A percentile compares a stretch with the other conserved stretches of the same genome.
Conservation (phyloP, 805 yeast genomes). For the Ogataea populi-albae region DNA sequence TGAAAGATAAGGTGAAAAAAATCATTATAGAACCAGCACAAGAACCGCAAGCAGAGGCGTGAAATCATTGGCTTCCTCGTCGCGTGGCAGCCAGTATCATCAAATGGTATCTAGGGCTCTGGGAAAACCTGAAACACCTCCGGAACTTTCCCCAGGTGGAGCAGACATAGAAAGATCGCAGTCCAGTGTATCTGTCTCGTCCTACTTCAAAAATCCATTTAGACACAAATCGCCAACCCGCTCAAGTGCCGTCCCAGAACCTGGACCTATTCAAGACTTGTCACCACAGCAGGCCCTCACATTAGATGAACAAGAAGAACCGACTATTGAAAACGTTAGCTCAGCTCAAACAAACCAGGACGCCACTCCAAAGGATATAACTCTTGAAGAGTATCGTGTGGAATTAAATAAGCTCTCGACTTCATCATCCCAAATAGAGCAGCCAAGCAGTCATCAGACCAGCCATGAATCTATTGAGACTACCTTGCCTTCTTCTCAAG, state of each 20-base stretch:
- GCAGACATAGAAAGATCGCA: too few relatives aligned
- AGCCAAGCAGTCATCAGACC: background rate
- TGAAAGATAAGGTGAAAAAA: too few relatives aligned
- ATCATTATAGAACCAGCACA: too few relatives aligned
- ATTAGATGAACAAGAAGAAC: conserved; percentile 2
- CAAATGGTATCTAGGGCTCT: too few relatives aligned
- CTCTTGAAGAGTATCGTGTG: conserved; percentile 26
- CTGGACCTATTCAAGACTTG: background rate
- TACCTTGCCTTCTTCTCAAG: too few relatives aligned
- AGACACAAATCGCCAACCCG: conserved; percentile 7
- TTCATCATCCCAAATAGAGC: background rate
- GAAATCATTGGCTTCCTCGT: too few relatives aligned
- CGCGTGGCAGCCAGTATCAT: too few relatives aligned
- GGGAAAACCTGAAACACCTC: too few relatives aligned
- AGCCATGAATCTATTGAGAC: background rate
- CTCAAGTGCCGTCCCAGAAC: background rate
- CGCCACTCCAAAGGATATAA: conserved; percentile 20
- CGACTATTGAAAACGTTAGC: background rate
- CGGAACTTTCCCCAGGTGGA: too few relatives aligned
- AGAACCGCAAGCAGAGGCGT: too few relatives aligned
- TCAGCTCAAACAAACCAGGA: too few relatives aligned
- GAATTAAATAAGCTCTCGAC: conserved; percentile 18
- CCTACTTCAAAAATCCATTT: conserved; percentile 21
- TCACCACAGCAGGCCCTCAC: background rate
- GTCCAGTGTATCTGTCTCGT: conserved; percentile 21